Percentiles rank a stretch among this genome's conserved stretches.
Evolutionary conservation across 2,329 filamentous ascomycete genomes (phyloP).

Genomic region (Colletotrichum tabaci): DNA sequence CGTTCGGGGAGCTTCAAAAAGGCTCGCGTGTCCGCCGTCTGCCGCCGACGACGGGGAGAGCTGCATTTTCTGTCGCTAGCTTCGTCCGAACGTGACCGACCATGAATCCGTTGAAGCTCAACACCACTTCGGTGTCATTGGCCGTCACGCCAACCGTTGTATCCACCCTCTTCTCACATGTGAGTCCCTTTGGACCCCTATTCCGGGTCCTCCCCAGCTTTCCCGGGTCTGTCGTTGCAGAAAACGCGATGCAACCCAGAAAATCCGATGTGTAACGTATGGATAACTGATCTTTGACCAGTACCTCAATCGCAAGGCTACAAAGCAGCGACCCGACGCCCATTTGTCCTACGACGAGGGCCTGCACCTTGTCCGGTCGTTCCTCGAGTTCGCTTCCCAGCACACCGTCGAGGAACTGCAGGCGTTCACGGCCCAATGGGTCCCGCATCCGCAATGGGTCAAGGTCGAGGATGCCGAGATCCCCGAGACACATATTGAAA

Average conservation of each 20-base stretch:
- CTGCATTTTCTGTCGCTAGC: slow-evolving; percentile 2
- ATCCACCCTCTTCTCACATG: slow-evolving; percentile 88
- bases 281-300: slow-evolving; percentile 51
- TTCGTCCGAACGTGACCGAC: slow-evolving; percentile 47
- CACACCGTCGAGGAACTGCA: slow-evolving; percentile 96
- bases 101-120: slow-evolving; percentile 69
- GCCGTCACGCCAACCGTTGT: slow-evolving; percentile 91
- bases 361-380: slow-evolving; percentile 87
- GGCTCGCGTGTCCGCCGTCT: background rate
- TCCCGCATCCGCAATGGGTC: slow-evolving; percentile 91
- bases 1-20: slow-evolving; percentile 32
- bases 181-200: slow-evolving; percentile 58
- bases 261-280: background rate
- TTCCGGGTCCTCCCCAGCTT: slow-evolving; percentile 11
- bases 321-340: slow-evolving; percentile 85
- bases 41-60: slow-evolving; percentile 13
- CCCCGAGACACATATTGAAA: slow-evolving; percentile 72
- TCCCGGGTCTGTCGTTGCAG: slow-evolving; percentile 3
- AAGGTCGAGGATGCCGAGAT: slow-evolving; percentile 81
- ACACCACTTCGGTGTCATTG: slow-evolving; percentile 84
- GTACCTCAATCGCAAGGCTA: slow-evolving; percentile 86
- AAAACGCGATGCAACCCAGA: slow-evolving; percentile 13
- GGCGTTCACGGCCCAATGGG: slow-evolving; percentile 91
- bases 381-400: slow-evolving; percentile 86
- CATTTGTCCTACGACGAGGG: slow-evolving; percentile 97